Percentiles rank a stretch among this genome's conserved stretches.
Conservation (phyloP, 495 filamentous ascomycete species). For the Aspergillus avenaceus region DNA sequence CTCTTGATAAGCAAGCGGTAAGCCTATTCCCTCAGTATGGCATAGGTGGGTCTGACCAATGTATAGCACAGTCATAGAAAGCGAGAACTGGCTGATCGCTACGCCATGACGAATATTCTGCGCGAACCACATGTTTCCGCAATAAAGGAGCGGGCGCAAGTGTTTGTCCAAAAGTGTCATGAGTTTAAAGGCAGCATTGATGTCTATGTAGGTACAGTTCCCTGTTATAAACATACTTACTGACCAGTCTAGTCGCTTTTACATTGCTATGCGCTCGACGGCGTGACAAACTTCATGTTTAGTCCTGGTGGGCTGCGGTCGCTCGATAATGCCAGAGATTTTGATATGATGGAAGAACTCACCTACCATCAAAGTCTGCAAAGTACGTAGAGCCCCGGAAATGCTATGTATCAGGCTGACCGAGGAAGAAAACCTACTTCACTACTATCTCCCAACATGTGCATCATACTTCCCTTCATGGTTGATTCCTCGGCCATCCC, state of each 20-base stretch:
- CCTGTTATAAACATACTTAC: background rate
- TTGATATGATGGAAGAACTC: slow-evolving; percentile 60
- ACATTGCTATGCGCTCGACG: slow-evolving; percentile 64
- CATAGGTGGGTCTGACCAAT: too few species aligned
- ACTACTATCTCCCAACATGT: slow-evolving; percentile 21
- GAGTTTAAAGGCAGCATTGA: slow-evolving; percentile 44
- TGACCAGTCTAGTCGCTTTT: slow-evolving; percentile 14
- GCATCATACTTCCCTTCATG: slow-evolving; percentile 24
- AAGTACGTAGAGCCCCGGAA: too few species aligned
- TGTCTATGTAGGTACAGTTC: slow-evolving; percentile 46
- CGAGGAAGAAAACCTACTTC: slow-evolving; percentile 25
- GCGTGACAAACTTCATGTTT: slow-evolving; percentile 61
- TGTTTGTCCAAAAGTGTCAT: slow-evolving; percentile 48
- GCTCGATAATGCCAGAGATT: slow-evolving; percentile 44
- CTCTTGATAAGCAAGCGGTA: slow-evolving; percentile 51
- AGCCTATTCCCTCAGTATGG: slow-evolving; percentile 15
- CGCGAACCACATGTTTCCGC: slow-evolving; percentile 46
- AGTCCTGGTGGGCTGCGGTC: slow-evolving; percentile 58
- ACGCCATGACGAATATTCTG: slow-evolving; percentile 63
- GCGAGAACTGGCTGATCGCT: slow-evolving; percentile 57
- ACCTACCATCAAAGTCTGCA: slow-evolving; percentile 62
- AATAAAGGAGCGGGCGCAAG: slow-evolving; percentile 49
- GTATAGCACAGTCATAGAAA: slow-evolving; percentile 56
- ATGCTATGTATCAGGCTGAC: too few species aligned
- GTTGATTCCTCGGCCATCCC: slow-evolving; percentile 24